Evolutionary conservation across 2,329 filamentous ascomycete species (phyloP).

Genomic region (Stylonectria norvegica): DNA sequence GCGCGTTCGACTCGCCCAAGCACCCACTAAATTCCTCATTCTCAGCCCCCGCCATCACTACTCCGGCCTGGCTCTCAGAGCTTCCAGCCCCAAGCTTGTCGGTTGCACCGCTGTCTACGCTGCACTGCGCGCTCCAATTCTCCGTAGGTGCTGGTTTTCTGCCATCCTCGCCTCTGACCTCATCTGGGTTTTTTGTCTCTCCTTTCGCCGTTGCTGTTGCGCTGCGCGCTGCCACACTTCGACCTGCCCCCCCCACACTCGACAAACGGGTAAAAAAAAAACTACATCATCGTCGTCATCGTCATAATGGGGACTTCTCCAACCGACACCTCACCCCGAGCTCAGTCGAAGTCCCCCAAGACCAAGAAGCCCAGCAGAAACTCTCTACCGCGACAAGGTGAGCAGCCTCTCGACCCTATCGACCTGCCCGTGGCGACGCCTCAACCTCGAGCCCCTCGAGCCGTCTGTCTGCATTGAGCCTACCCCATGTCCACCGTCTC

Average conservation of each 20-base stretch:
- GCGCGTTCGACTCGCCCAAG: constrained; percentile 18
- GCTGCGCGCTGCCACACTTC: constrained; percentile 29
- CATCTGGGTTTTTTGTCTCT: constrained; percentile 34
- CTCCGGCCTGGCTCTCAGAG: constrained; percentile 19
- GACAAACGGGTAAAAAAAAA: constrained; percentile 31
- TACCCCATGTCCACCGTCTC: too few relatives aligned
- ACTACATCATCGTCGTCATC: constrained; percentile 48
- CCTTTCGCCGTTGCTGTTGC: constrained; percentile 16
- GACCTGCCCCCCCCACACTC: constrained; percentile 26
- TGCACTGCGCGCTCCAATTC: background rate
- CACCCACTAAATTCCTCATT: constrained; percentile 17
- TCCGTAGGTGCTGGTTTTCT: constrained; percentile 18
- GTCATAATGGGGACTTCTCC: constrained; percentile 49
- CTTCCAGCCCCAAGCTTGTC: background rate
- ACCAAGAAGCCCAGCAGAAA: constrained; percentile 43
- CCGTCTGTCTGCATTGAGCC: too few relatives aligned
- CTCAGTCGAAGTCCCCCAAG: constrained; percentile 49
- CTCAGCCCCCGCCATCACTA: constrained; percentile 22
- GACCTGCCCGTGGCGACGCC: too few relatives aligned
- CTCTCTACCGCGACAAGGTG: constrained; percentile 43
- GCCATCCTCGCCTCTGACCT: constrained; percentile 37
- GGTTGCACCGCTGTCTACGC: background rate
- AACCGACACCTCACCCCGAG: constrained; percentile 37
- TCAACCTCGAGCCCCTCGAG: too few relatives aligned
- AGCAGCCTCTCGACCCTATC: constrained; percentile 17